These are phyloP conservation scores for Cladorrhinum sp. DNA, from an alignment of 2,329 filamentous ascomycete genomes.

Conservation along the genomic window DNA sequence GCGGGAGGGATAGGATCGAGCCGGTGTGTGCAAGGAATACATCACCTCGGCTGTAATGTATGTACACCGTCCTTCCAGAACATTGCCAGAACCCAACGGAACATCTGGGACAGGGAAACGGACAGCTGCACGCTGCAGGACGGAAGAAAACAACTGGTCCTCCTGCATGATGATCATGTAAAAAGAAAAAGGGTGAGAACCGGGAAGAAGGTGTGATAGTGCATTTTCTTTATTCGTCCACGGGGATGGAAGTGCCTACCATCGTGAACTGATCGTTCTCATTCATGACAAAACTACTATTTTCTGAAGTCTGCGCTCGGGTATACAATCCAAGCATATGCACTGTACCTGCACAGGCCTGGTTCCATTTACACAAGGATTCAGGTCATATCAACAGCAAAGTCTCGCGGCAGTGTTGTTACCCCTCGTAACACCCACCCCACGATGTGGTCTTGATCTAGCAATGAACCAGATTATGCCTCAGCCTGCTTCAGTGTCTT, in stretches of 20 bases:
- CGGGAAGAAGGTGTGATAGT: no score
- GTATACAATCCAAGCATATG: not conserved
- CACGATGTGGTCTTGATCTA: not conserved
- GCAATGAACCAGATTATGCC: not conserved
- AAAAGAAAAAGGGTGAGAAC: not conserved
- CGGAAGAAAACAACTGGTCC: conserved; percentile 4
- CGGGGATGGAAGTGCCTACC: no score
- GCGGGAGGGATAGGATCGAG: not conserved
- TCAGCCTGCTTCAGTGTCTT: not conserved
- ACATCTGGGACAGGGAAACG: not conserved
- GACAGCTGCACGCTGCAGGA: conserved; percentile 3
- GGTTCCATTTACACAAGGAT: not conserved
- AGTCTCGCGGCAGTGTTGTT: not conserved
- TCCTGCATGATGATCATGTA: not conserved
- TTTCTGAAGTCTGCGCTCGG: no score
- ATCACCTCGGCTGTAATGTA: not conserved
- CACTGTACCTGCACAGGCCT: not conserved
- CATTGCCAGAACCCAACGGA: conserved; percentile 13
- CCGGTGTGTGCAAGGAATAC: not conserved
- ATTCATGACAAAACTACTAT: no score
- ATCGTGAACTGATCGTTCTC: no score
- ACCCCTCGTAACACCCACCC: not conserved
- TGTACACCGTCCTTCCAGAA: conserved; percentile 20
- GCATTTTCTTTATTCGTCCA: no score
- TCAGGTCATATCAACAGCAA: not conserved